These are phyloP conservation scores for Fusarium tricinctum DNA, from an alignment of 2,329 filamentous ascomycete species.

Conservation along the genomic window DNA sequence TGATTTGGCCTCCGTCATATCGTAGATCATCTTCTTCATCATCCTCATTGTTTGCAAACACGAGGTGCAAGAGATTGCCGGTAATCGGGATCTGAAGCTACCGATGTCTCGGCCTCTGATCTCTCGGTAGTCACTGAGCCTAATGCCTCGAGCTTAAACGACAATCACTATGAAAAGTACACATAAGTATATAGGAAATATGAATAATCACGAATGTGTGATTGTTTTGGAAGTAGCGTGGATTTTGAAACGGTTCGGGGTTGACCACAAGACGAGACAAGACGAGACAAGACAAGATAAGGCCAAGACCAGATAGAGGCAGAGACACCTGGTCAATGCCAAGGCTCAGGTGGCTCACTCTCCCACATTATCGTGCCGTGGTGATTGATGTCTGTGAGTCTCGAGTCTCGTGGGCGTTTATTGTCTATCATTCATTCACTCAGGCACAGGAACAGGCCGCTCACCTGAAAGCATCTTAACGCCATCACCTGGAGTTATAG, in stretches of 20 bases:
- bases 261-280: conserved; percentile 17
- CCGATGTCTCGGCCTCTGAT: conserved; percentile 21
- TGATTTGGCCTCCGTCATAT: conserved; percentile 21
- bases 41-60: conserved; percentile 7
- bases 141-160: conserved; percentile 15
- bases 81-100: conserved; percentile 35
- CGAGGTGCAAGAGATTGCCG: conserved; percentile 18
- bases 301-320: background rate
- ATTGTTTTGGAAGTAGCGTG: conserved; percentile 15
- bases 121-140: conserved; percentile 6
- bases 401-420: background rate
- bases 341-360: conserved; percentile 36
- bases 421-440: background rate
- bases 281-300: background rate
- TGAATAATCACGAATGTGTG: background rate
- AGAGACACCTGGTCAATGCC: conserved; percentile 25
- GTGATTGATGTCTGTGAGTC: background rate
- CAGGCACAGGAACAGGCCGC: background rate
- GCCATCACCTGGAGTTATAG: background rate
- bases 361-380: background rate
- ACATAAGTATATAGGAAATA: background rate
- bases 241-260: conserved; percentile 36
- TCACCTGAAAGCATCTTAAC: background rate
- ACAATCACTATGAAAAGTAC: background rate
- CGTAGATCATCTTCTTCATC: conserved; percentile 16